phyloP scores from a whole-genome alignment of 2,329 filamentous ascomycete genomes.

The Laburnicola sp. region DNA sequence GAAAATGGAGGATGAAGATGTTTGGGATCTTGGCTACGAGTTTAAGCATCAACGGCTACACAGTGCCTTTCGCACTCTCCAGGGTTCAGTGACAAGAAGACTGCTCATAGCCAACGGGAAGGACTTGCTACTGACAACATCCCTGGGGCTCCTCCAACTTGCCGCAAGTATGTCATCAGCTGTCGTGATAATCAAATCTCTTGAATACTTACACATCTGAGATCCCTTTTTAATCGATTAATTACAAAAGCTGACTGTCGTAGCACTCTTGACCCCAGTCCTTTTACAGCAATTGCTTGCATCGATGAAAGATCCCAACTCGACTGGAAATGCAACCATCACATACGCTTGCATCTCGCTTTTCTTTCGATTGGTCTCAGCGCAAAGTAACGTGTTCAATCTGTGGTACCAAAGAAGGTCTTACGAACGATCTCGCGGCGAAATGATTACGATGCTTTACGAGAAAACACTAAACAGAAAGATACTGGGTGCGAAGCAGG shows the following conservation, averaged over 20 bases:
- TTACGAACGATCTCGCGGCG: constrained; percentile 82
- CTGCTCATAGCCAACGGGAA: constrained; percentile 76
- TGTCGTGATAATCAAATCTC: not conserved
- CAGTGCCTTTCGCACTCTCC: constrained; percentile 70
- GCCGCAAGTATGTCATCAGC: constrained; percentile 50
- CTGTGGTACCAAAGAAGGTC: constrained; percentile 82
- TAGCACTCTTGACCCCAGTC: constrained; percentile 59
- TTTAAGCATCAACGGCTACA: constrained; percentile 81
- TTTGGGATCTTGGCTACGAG: constrained; percentile 78
- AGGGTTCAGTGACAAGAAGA: constrained; percentile 71
- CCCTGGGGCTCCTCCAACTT: constrained; percentile 66
- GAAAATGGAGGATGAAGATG: constrained; percentile 75
- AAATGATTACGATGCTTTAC: constrained; percentile 83
- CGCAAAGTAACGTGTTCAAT: constrained; percentile 68
- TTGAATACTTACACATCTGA: not conserved
- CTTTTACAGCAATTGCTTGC: constrained; percentile 72
- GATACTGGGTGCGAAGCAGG: constrained; percentile 43
- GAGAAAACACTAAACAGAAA: constrained; percentile 75
- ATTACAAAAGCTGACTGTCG: constrained; percentile 4
- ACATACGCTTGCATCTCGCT: constrained; percentile 68
- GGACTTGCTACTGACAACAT: constrained; percentile 70
- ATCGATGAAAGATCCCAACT: constrained; percentile 61
- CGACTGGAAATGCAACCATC: constrained; percentile 60
- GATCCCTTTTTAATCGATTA: not conserved
- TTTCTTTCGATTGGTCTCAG: constrained; percentile 61